Conservation (phyloP, 495 filamentous ascomycete genomes). For the Rostrohypoxylon terebratum region DNA sequence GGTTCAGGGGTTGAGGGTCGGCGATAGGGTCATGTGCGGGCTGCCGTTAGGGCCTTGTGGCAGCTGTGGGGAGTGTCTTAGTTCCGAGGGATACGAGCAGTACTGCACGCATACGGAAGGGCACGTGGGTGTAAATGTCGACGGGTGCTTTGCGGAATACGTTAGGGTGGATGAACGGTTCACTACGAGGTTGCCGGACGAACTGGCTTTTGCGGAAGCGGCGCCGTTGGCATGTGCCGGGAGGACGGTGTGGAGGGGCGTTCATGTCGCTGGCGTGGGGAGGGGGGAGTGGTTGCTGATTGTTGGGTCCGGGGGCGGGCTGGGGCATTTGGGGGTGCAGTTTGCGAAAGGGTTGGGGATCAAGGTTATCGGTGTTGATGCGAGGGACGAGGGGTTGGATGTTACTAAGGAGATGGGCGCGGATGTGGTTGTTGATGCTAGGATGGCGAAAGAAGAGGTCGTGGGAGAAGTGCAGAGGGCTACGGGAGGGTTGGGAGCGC, state of each 20-base stretch:
- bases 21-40: slow-evolving; percentile 65
- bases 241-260: slow-evolving; percentile 63
- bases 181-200: slow-evolving; percentile 59
- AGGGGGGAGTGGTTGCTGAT: slow-evolving; percentile 63
- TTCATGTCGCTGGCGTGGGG: slow-evolving; percentile 58
- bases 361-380: slow-evolving; percentile 66
- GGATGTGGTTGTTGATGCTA: slow-evolving; percentile 64
- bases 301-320: slow-evolving; percentile 68
- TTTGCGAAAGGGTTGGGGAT: slow-evolving; percentile 50
- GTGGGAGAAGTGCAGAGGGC: slow-evolving; percentile 58
- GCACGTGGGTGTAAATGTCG: slow-evolving; percentile 57
- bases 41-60: slow-evolving; percentile 62
- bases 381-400: slow-evolving; percentile 64
- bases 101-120: slow-evolving; percentile 56
- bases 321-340: slow-evolving; percentile 68
- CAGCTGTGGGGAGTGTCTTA: slow-evolving; percentile 60
- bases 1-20: slow-evolving; percentile 55
- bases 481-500: slow-evolving; percentile 61
- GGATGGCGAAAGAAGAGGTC: slow-evolving; percentile 57
- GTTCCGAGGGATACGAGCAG: slow-evolving; percentile 48
- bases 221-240: slow-evolving; percentile 70
- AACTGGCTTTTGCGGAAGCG: slow-evolving; percentile 60
- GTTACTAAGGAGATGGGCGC: slow-evolving; percentile 59
- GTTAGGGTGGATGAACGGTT: slow-evolving; percentile 60
- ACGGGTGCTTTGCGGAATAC: slow-evolving; percentile 68